Conservation (phyloP, 495 filamentous ascomycete genomes). For the Penicillium dipodomyicola region DNA sequence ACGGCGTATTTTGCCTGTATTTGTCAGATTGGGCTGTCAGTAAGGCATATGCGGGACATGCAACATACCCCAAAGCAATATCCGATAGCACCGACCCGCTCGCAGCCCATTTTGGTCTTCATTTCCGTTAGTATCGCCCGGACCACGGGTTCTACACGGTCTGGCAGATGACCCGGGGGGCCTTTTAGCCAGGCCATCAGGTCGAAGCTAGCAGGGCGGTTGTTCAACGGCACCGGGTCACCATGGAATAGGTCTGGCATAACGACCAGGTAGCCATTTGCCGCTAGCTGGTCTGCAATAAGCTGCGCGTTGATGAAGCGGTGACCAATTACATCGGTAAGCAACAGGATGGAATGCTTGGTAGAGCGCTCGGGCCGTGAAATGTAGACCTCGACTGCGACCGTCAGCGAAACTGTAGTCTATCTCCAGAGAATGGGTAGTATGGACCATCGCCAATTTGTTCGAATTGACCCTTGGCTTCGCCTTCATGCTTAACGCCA, state of each 20-base stretch:
- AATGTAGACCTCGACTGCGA: conserved; percentile 31
- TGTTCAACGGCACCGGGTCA: conserved; percentile 34
- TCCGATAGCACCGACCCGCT: conserved; percentile 65
- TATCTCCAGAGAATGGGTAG: background rate
- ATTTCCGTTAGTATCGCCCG: conserved; percentile 53
- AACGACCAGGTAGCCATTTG: conserved; percentile 71
- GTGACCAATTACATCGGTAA: conserved; percentile 38
- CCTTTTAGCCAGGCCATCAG: conserved; percentile 29
- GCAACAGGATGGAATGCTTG: conserved; percentile 29
- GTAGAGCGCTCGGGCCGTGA: conserved; percentile 25
- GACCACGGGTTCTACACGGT: conserved; percentile 61
- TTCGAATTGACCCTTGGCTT: conserved; percentile 25
- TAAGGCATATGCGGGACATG: background rate
- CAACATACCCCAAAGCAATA: conserved; percentile 69
- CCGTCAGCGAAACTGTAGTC: background rate
- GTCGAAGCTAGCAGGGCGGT: conserved; percentile 28
- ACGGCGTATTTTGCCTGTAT: conserved; percentile 49
- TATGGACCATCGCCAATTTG: conserved; percentile 28
- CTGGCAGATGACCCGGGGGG: conserved; percentile 55
- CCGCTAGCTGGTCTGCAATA: conserved; percentile 71
- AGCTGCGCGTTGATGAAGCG: conserved; percentile 36
- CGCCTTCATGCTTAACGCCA: conserved; percentile 37
- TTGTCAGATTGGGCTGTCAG: background rate
- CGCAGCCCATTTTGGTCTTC: conserved; percentile 48
- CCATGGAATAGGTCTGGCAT: conserved; percentile 56